phyloP scores from a whole-genome alignment of 2,329 filamentous ascomycete species.

The Lachnellula occidentalis region DNA sequence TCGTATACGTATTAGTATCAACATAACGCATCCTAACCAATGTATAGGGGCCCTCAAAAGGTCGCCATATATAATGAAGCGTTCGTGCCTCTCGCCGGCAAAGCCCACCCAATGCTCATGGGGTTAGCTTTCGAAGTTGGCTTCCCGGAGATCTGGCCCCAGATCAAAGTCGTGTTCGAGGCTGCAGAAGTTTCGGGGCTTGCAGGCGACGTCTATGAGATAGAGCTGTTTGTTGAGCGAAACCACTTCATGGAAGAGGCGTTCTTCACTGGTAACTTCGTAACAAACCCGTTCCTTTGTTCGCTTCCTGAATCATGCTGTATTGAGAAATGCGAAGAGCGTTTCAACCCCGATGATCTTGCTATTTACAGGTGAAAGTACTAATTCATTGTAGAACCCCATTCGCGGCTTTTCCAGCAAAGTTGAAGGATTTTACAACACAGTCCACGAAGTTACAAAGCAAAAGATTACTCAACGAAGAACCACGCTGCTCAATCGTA shows the following conservation, averaged over 20 bases:
- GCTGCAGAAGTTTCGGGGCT: conserved; percentile 16
- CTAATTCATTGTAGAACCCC: conserved; percentile 10
- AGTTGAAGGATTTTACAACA: conserved; percentile 24
- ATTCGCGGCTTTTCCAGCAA: conserved; percentile 19
- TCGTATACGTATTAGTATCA: not conserved
- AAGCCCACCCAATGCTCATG: conserved; percentile 23
- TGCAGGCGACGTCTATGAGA: conserved; percentile 20
- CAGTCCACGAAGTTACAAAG: conserved; percentile 22
- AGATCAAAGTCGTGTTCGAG: conserved; percentile 16
- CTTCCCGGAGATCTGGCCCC: conserved; percentile 20
- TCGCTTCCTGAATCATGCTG: too few relatives aligned
- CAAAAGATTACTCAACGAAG: conserved; percentile 22
- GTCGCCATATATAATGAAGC: conserved; percentile 26
- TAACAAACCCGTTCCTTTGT: too few relatives aligned
- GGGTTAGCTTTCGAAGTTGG: conserved; percentile 13
- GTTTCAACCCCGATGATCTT: too few relatives aligned
- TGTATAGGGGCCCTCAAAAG: conserved; percentile 19
- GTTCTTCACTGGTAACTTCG: conserved; percentile 26
- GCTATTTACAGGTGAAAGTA: too few relatives aligned
- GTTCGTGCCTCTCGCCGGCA: conserved; percentile 22
- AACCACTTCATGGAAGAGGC: conserved; percentile 22
- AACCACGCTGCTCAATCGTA: conserved; percentile 18
- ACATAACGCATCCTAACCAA: not conserved
- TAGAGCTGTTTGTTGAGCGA: conserved; percentile 22
- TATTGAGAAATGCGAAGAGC: too few relatives aligned